Evolutionary conservation across 306 rosid genomes (phyloP).

Genomic region (Prunus mongolica): DNA sequence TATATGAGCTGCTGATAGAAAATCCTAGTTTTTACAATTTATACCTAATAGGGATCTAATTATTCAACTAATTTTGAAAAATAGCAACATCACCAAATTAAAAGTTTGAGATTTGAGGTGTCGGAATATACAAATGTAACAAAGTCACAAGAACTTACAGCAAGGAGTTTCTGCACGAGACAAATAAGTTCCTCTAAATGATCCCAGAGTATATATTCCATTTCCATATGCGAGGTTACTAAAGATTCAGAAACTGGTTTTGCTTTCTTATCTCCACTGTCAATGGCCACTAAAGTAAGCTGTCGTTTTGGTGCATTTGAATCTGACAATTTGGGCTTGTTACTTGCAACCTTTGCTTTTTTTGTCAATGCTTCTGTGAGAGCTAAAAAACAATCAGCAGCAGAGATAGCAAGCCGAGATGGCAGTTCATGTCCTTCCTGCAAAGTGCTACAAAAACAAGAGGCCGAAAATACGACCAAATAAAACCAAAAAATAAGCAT

Average conservation of each 20-base stretch:
- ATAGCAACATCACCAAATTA: background rate
- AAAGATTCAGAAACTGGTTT: conserved; percentile 36
- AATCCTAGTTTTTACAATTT: background rate
- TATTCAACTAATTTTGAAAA: background rate
- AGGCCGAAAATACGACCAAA: conserved; percentile 1
- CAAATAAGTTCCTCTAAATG: conserved; percentile 57
- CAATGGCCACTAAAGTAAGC: conserved; percentile 32
- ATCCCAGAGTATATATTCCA: conserved; percentile 59
- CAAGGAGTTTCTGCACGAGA: conserved; percentile 63
- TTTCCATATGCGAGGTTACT: conserved; percentile 35
- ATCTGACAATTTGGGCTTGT: conserved; percentile 34
- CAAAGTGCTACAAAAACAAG: conserved; percentile 49
- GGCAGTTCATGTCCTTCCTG: conserved; percentile 91
- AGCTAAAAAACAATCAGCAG: conserved; percentile 77
- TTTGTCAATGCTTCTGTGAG: conserved; percentile 59
- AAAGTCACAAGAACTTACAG: conserved; percentile 47
- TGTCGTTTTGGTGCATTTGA: conserved; percentile 32
- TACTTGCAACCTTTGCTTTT: conserved; percentile 33
- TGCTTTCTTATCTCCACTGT: conserved; percentile 37
- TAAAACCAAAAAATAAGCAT: background rate
- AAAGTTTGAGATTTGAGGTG: background rate
- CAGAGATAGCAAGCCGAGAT: conserved; percentile 81
- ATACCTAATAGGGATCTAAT: background rate
- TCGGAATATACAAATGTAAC: background rate
- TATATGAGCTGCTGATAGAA: background rate